Evolutionary conservation across 352 stramenopile species (phyloP).

Genomic region (Phytophthora rubi): DNA sequence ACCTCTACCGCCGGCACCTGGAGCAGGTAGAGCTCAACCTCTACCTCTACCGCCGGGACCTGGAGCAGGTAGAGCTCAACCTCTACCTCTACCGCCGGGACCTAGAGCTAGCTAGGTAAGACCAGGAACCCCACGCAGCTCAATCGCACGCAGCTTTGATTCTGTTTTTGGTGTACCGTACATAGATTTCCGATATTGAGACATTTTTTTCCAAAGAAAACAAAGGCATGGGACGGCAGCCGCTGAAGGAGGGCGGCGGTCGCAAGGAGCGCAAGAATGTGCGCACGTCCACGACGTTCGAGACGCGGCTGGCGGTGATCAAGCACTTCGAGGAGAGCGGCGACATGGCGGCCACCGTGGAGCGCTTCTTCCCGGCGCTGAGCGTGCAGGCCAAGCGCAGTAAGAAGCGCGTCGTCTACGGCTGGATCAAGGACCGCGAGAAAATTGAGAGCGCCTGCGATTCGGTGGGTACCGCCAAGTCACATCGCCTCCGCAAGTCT

Average conservation of each 20-base stretch:
- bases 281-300: conserved; percentile 42
- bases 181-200: too few species aligned
- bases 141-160: background rate
- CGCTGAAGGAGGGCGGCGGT: conserved; percentile 33
- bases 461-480: conserved; percentile 40
- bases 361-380: conserved; percentile 37
- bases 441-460: conserved; percentile 49
- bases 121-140: background rate
- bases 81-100: too few species aligned
- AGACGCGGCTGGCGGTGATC: conserved; percentile 42
- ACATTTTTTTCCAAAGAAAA: background rate
- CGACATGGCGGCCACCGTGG: conserved; percentile 39
- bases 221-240: conserved; percentile 28
- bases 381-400: conserved; percentile 35
- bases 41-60: too few species aligned
- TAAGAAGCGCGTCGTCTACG: conserved; percentile 50
- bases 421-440: conserved; percentile 37
- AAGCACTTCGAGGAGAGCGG: conserved; percentile 34
- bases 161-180: too few species aligned
- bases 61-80: too few species aligned
- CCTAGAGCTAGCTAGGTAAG: background rate
- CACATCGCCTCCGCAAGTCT: conserved; percentile 37
- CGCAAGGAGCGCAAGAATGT: conserved; percentile 44
- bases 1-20: too few species aligned
- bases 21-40: too few species aligned